A percentile compares a stretch with the other conserved stretches of the same genome.
phyloP scores from a whole-genome alignment of 1,284 basidiomycete genomes.

The Caloboletus firmus region DNA sequence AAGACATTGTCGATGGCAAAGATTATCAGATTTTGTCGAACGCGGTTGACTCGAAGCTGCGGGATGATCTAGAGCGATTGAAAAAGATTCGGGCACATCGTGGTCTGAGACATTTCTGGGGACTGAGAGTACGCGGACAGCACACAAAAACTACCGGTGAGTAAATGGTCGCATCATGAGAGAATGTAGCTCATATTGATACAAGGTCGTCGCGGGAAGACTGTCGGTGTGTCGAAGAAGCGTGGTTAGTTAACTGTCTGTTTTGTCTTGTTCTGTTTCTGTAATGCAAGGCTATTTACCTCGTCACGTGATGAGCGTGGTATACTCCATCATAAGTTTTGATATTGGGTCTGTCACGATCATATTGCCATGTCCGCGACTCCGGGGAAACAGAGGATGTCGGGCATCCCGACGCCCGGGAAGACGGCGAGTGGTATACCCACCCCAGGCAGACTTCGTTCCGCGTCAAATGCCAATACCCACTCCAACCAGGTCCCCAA shows the following conservation, averaged over 20 bases:
- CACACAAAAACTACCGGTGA: constrained; percentile 98
- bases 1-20: constrained; percentile 98
- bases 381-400: constrained; percentile 53
- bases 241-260: constrained; percentile 57
- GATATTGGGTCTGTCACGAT: background rate
- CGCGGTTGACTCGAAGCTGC: constrained; percentile 96
- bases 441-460: constrained; percentile 67
- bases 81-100: constrained; percentile 99
- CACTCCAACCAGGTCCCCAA: constrained; percentile 35
- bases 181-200: constrained; percentile 2
- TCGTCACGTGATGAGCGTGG: constrained; percentile 24
- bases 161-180: constrained; percentile 27
- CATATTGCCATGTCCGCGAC: constrained; percentile 41
- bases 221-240: constrained; percentile 93
- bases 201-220: constrained; percentile 84
- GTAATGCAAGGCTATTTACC: constrained; percentile 10
- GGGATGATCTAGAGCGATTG: constrained; percentile 97
- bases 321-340: background rate
- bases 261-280: background rate
- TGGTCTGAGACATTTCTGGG: constrained; percentile 98
- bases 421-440: constrained; percentile 57
- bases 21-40: constrained; percentile 96
- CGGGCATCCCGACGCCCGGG: constrained; percentile 61
- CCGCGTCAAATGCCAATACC: constrained; percentile 52
- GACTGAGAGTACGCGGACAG: constrained; percentile 92